Evolutionary conservation across 2,329 filamentous ascomycete genomes (phyloP), one percentile per base, ranked within the genome.

Genomic region (Venturiaceae sp.): DNA sequence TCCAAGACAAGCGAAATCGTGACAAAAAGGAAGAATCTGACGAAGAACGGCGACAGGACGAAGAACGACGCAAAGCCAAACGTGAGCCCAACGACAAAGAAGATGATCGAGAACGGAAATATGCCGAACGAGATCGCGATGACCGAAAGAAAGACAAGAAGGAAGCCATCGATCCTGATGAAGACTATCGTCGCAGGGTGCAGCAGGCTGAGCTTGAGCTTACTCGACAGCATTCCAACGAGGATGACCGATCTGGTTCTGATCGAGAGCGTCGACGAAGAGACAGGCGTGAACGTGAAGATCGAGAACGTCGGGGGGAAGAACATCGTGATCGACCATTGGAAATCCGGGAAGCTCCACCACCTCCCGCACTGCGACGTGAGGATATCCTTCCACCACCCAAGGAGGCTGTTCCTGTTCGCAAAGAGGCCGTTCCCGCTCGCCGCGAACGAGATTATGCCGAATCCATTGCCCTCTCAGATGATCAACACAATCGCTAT

Each of bases 161-260:
- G 66, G 4, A 64, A 67, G 46, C 16, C 60, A 32, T 76, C 2
- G 77, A 79, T 58, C 72, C 77, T 4, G 77, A 80, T 41, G 76
- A 79, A 62, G 77, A 80, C 36, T 80, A 79, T 62, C 74, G 76
- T 46, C 75, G 76, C 32, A 72, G 77, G 8, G 70, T 78, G 16
- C 73, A 75, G 60, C 69, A 72, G 58, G 32, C 30, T 26, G 37
- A 53, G 28, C n/a, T 34, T 19, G 76, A 78, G 63, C 67, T 75
- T 4, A 33, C 60, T 14, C 67, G 66, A 28, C 64, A 64, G n/a
- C 65, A 66, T 14, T 67, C 71, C 11, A 60, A 60, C 11, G 58
- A 60, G 14, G 37, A 44, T n/a, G 59, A 58, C 3, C 46, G 58
- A 50, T 52, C 23, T 21, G 53, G 34, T 16, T 44, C 59, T 1